Base-by-base conservation (phyloP, 139 green algal genomes). In the Chlamydomonas sphaeroides region DNA sequence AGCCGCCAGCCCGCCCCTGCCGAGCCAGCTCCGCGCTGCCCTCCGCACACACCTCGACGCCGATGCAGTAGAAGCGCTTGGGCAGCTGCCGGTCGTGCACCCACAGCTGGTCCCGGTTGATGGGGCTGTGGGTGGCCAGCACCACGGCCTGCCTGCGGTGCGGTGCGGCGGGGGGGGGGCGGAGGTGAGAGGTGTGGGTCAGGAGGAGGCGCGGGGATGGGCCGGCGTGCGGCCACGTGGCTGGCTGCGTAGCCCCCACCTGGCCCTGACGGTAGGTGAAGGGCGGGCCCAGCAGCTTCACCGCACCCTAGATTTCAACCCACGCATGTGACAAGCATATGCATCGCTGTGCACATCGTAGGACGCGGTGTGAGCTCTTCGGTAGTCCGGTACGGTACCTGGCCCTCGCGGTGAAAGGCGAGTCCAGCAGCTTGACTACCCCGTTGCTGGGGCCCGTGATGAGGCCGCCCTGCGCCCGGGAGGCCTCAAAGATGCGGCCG, bases 101-200 rank as follows among this genome's bases (percentile, higher is more conserved):
- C 65, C 65, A 76, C 49, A 84, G 65, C 65, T 84, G 78, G 65
- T 84, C 63, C 35, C 78, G 78, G 78, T 84, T 84, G 51, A 84
- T 77, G 65, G 78, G 78, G 33, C 41, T 66, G 78, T 84, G 65
- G 10, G 78, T 84, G 78, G 78, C 78, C 8, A 77, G 67, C 1
- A 84, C 49, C 65, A 84, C 78, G 41, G 78, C 78, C 38, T 77
- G 26, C 21, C 78, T 84, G 65, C 25, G 36, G 21, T 4, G 33
- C 6, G 71, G 23, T n/a, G 71, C 3, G 32, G 32, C 30, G 33
- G 18, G 33, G 32, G 65, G 20, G 35, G 20, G 36, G n/a, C 28
- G 65, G 36, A 53, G 65, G 36, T n/a, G 56, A n/a, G 18, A 5
- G 5, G 15, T 62, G 56, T 62, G 10, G 36, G 57, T 48, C n/a